phyloP scores from a whole-genome alignment of 805 yeast genomes.

The Candida boleticola region DNA sequence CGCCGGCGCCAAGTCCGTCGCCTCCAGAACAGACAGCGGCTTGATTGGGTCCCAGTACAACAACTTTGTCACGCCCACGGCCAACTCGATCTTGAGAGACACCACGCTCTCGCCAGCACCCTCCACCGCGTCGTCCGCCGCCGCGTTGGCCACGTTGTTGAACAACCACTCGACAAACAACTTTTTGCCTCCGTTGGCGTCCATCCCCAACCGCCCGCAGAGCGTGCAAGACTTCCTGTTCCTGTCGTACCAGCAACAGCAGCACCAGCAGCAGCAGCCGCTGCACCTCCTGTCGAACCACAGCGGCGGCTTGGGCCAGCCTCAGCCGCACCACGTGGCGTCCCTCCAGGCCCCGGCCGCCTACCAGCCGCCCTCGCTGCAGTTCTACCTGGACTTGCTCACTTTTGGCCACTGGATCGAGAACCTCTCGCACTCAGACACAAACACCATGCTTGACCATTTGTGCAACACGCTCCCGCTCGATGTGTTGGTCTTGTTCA shows the following conservation, averaged over 20 bases:
- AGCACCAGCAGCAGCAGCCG: conserved; percentile 1
- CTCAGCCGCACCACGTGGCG: conserved; percentile 10
- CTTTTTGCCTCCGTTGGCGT: conserved; percentile 28
- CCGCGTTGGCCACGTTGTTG: conserved; percentile 26
- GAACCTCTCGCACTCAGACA: conserved; percentile 50
- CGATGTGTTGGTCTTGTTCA: conserved; percentile 50
- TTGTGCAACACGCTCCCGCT: conserved; percentile 49
- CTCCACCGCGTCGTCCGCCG: conserved; percentile 12
- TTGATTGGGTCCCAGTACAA: conserved; percentile 15
- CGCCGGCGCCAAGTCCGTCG: not conserved
- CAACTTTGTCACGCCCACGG: conserved; percentile 8
- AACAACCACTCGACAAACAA: conserved; percentile 14
- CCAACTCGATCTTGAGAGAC: conserved; percentile 17
- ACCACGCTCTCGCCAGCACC: conserved; percentile 20
- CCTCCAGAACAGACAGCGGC: not conserved
- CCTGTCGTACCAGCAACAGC: not conserved
- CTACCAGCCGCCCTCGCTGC: conserved; percentile 10
- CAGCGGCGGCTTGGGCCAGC: conserved; percentile 19
- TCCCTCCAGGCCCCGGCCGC: not conserved
- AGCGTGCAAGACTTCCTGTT: conserved; percentile 37
- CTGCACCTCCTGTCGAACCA: not conserved
- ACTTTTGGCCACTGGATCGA: conserved; percentile 51
- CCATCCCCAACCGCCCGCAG: conserved; percentile 40
- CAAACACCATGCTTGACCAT: conserved; percentile 52
- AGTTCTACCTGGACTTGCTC: conserved; percentile 51